Evolutionary conservation across 805 yeast species (phyloP).

Genomic region (Hanseniaspora pseudoguilliermondii): DNA sequence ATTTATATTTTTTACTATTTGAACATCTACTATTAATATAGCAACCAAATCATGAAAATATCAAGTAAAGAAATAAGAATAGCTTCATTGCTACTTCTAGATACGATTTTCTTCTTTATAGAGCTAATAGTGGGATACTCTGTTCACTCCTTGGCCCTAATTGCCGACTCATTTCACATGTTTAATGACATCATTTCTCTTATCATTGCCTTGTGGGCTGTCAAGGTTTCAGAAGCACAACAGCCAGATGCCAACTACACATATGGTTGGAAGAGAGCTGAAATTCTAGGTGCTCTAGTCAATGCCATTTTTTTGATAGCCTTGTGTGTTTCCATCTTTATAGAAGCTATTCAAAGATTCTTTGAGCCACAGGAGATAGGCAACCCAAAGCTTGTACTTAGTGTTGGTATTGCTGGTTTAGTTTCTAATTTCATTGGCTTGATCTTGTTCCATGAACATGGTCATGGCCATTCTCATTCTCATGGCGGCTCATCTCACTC

Average conservation of each 20-base stretch:
- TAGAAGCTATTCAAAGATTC: conserved; percentile 86
- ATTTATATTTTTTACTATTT: too few species aligned
- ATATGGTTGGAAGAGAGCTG: conserved; percentile 97
- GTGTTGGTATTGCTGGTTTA: conserved; percentile 76
- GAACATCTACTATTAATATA: neutral
- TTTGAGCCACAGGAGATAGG: conserved; percentile 65
- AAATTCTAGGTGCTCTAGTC: conserved; percentile 84
- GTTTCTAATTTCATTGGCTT: conserved; percentile 73
- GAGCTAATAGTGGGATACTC: conserved; percentile 81
- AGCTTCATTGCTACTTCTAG: conserved; percentile 55
- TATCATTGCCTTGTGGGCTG: conserved; percentile 92
- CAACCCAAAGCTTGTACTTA: conserved; percentile 69
- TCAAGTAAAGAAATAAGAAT: conserved; percentile 57
- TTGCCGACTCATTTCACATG: conserved; percentile 97
- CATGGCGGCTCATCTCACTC: conserved; percentile 20
- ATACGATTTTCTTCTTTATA: conserved; percentile 68
- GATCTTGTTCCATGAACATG: conserved; percentile 78
- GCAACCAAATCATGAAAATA: conserved; percentile 2
- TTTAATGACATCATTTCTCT: conserved; percentile 84
- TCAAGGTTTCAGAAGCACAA: conserved; percentile 67
- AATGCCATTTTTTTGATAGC: conserved; percentile 90
- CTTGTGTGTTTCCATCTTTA: conserved; percentile 76
- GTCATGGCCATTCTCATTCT: conserved; percentile 40
- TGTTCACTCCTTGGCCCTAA: conserved; percentile 84
- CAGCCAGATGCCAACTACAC: conserved; percentile 82